Evolutionary conservation across 2,329 filamentous ascomycete species (phyloP).

Genomic region (Talaromyces sp.): DNA sequence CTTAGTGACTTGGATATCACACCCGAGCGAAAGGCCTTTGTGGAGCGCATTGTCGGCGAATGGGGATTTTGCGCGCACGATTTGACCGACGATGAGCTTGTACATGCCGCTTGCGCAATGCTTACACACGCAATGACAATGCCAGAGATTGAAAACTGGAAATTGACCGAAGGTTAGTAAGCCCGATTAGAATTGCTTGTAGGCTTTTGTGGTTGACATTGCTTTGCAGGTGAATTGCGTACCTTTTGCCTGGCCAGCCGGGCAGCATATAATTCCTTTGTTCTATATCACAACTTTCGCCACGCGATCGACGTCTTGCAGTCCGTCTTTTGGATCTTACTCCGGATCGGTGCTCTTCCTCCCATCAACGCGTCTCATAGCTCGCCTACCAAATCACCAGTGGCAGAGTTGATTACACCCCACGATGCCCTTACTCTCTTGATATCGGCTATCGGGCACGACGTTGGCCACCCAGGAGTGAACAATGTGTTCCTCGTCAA

Average conservation of each 20-base stretch:
- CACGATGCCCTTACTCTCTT: constrained; percentile 85
- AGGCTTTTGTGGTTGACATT: not conserved
- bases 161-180: constrained; percentile 59
- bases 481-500: constrained; percentile 96
- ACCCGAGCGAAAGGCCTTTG: constrained; percentile 56
- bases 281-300: constrained; percentile 96
- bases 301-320: constrained; percentile 96
- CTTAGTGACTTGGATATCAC: constrained; percentile 60
- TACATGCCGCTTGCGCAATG: constrained; percentile 80
- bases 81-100: constrained; percentile 82
- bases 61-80: constrained; percentile 91
- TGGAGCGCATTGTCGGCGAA: constrained; percentile 64
- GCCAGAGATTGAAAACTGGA: constrained; percentile 75
- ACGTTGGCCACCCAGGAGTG: constrained; percentile 94
- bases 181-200: not conserved
- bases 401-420: constrained; percentile 71
- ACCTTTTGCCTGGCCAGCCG: constrained; percentile 83
- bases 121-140: constrained; percentile 79
- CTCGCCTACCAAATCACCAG: constrained; percentile 48
- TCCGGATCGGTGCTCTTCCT: constrained; percentile 70
- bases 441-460: constrained; percentile 94
- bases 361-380: constrained; percentile 48
- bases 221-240: constrained; percentile 63
- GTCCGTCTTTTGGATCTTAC: constrained; percentile 83
- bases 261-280: constrained; percentile 91